Conservation (phyloP, 768 basidiomycete genomes). For the Mycena olivaceomarginata region DNA sequence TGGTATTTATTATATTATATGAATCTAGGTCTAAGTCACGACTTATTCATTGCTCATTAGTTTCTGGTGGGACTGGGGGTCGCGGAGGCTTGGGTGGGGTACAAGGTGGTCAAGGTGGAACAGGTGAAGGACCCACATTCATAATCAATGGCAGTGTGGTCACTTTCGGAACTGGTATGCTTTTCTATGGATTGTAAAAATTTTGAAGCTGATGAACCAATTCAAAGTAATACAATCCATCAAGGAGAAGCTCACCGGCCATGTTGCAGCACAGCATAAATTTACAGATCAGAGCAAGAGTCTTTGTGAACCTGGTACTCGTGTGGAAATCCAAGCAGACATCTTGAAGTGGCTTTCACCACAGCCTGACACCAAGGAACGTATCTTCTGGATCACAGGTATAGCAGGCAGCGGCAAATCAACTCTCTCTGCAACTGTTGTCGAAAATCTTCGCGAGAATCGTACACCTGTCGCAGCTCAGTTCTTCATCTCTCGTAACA, state of each 20-base stretch:
- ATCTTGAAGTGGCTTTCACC: slow-evolving; percentile 17
- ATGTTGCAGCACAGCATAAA: too few species aligned
- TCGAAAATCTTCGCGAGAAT: too few species aligned
- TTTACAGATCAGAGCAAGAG: too few species aligned
- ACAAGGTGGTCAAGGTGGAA: neutral
- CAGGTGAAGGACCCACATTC: neutral
- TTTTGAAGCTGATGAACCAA: neutral
- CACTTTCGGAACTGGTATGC: neutral
- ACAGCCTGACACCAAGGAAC: neutral
- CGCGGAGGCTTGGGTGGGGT: neutral
- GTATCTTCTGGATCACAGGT: too few species aligned
- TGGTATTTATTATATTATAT: neutral
- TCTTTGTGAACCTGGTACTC: slow-evolving; percentile 14
- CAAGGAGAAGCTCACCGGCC: too few species aligned
- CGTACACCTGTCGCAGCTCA: too few species aligned
- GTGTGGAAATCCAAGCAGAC: slow-evolving; percentile 1
- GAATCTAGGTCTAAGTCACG: neutral
- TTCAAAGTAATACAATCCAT: too few species aligned
- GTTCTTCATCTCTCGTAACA: too few species aligned
- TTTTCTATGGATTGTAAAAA: neutral
- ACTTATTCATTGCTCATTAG: too few species aligned
- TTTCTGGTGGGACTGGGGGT: neutral
- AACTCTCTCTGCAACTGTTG: too few species aligned
- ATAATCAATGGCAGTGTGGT: too few species aligned
- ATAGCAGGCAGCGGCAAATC: too few species aligned